A percentile compares a stretch with the other conserved stretches of the same genome.
Evolutionary conservation across 2,329 filamentous ascomycete genomes (phyloP).

Genomic region (Elsinoe ampelina): DNA sequence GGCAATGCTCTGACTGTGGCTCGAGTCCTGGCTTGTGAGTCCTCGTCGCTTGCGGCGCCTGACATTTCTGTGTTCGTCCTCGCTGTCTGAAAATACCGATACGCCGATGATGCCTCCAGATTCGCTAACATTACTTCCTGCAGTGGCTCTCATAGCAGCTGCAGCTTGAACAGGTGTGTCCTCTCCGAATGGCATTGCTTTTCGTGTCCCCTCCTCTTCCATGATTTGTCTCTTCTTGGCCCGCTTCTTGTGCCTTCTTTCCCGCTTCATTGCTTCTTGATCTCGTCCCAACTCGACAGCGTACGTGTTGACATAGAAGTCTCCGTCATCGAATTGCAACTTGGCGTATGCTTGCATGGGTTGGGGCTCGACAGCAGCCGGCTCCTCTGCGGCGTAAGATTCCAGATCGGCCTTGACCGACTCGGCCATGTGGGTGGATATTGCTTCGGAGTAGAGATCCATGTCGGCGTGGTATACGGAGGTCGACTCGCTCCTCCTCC

Average conservation of each 20-base stretch:
- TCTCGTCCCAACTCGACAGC: conserved; percentile 65
- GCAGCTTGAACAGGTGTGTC: conserved; percentile 10
- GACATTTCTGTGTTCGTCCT: conserved; percentile 9
- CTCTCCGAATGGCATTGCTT: conserved; percentile 4
- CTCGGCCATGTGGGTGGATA: conserved; percentile 7
- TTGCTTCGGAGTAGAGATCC: conserved; percentile 10
- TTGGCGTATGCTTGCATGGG: conserved; percentile 52
- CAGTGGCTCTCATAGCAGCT: neutral
- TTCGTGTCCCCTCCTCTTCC: conserved; percentile 18
- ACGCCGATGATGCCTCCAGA: conserved; percentile 22
- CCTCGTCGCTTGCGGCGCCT: conserved; percentile 28
- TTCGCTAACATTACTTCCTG: conserved; percentile 22
- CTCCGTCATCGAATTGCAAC: conserved; percentile 64
- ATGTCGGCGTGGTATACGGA: conserved; percentile 3
- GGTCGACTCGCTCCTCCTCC: conserved; percentile 1
- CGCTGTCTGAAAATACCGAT: conserved; percentile 16
- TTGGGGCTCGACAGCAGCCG: conserved; percentile 13
- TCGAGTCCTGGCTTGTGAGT: conserved; percentile 15
- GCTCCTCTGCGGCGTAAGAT: conserved; percentile 16
- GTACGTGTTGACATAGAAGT: conserved; percentile 70
- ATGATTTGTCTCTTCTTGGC: conserved; percentile 16
- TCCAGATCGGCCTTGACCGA: conserved; percentile 14
- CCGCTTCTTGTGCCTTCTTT: conserved; percentile 13
- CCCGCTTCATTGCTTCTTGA: conserved; percentile 41
- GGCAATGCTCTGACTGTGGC: conserved; percentile 14